Percentiles rank a stretch among this genome's conserved stretches.
Conservation (phyloP, 805 yeast genomes). For the Starmerella etchellsii region DNA sequence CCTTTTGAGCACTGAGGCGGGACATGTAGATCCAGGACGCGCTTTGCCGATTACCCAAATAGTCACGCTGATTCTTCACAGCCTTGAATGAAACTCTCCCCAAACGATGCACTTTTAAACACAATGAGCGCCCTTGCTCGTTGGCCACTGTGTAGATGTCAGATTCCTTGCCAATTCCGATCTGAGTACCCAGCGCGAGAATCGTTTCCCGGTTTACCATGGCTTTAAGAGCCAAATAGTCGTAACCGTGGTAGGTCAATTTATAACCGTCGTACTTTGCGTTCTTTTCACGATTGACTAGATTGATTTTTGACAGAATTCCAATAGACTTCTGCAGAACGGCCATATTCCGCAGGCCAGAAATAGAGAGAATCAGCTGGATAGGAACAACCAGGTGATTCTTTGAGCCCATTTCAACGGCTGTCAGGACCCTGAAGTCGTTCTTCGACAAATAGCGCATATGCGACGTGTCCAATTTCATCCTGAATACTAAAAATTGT, state of each 20-base stretch:
- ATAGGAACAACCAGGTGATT: slow-evolving; percentile 95
- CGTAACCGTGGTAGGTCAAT: slow-evolving; percentile 79
- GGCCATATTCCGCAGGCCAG: slow-evolving; percentile 62
- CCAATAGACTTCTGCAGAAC: slow-evolving; percentile 68
- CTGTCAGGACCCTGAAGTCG: slow-evolving; percentile 79
- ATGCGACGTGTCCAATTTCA: slow-evolving; percentile 87
- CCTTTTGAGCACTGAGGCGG: slow-evolving; percentile 81
- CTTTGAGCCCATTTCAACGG: slow-evolving; percentile 72
- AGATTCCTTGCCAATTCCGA: slow-evolving; percentile 96
- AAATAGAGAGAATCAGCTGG: slow-evolving; percentile 61
- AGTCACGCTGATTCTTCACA: slow-evolving; percentile 88
- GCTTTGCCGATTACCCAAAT: slow-evolving; percentile 54
- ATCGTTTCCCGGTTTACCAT: slow-evolving; percentile 63
- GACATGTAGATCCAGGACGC: slow-evolving; percentile 91
- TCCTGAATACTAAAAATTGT: slow-evolving; percentile 22
- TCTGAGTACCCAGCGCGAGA: slow-evolving; percentile 68
- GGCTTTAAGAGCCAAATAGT: slow-evolving; percentile 78
- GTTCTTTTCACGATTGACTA: slow-evolving; percentile 67
- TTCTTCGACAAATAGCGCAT: slow-evolving; percentile 87
- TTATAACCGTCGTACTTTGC: slow-evolving; percentile 93
- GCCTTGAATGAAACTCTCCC: slow-evolving; percentile 91
- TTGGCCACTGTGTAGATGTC: slow-evolving; percentile 81
- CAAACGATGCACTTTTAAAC: slow-evolving; percentile 78
- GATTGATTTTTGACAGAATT: slow-evolving; percentile 73
- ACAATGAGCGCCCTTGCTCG: slow-evolving; percentile 49